Conservation (phyloP, 106 monocot genomes). For the Dioscorea alata region DNA sequence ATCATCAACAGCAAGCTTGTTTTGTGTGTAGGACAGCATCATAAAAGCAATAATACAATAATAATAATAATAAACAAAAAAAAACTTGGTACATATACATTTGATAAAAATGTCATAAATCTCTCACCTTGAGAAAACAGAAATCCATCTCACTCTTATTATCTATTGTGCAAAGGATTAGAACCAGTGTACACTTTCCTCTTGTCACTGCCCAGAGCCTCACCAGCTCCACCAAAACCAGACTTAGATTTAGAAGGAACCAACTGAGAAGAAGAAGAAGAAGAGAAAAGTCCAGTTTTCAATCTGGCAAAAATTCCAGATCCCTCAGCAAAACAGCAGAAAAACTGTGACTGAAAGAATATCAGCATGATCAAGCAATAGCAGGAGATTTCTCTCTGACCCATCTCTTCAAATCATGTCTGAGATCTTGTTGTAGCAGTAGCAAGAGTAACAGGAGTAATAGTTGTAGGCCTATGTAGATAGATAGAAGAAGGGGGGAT, state of each 20-base stretch:
- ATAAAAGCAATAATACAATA: too few relatives aligned
- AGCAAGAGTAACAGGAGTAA: too few relatives aligned
- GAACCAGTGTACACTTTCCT: conserved; percentile 6
- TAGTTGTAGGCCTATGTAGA: too few relatives aligned
- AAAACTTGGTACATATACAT: too few relatives aligned
- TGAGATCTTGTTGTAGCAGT: too few relatives aligned
- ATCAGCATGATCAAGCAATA: conserved; percentile 4
- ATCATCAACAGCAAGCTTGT: too few relatives aligned
- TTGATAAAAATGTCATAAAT: too few relatives aligned
- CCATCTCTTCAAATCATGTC: conserved; percentile 5
- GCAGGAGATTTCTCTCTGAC: background rate
- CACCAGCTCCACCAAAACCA: background rate
- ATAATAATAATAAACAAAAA: too few relatives aligned
- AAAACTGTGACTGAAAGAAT: background rate
- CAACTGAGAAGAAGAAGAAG: background rate
- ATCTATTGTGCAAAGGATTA: conserved; percentile 8
- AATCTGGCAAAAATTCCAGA: background rate
- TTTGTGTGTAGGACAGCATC: too few relatives aligned
- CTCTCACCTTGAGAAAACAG: too few relatives aligned
- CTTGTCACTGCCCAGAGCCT: background rate
- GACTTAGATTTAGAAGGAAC: background rate
- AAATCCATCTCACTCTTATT: background rate
- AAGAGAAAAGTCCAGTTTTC: background rate
- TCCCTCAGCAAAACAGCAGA: background rate
- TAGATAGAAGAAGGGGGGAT: background rate